A percentile compares a stretch with the other conserved stretches of the same genome.
phyloP scores from a whole-genome alignment of 768 basidiomycete genomes.

The Suillus subaureus region DNA sequence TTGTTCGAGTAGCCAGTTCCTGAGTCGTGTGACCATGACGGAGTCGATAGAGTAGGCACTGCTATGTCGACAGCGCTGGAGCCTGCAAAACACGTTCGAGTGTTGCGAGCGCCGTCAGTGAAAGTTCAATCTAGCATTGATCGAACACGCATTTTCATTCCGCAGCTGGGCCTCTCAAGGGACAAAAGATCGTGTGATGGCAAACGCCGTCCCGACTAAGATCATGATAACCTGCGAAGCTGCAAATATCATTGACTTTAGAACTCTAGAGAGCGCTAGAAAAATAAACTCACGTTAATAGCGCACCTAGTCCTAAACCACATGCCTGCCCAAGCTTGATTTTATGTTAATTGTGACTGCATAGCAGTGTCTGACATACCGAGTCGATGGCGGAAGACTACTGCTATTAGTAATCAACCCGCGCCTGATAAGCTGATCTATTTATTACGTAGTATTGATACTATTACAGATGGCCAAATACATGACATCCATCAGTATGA shows the following conservation, averaged over 20 bases:
- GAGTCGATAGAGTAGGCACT: not conserved
- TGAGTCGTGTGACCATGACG: not conserved
- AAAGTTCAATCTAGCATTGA: not conserved
- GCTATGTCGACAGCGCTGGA: not conserved
- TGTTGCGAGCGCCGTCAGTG: not conserved
- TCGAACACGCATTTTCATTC: not conserved
- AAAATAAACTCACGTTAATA: not conserved
- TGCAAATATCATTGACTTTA: not conserved
- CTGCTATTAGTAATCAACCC: not conserved
- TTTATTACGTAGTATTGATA: no score
- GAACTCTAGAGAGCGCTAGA: not conserved
- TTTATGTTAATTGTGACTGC: constrained; percentile 1
- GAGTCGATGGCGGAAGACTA: not conserved
- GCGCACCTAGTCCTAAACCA: not conserved
- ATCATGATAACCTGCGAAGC: not conserved
- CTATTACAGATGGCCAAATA: no score
- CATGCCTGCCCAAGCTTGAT: not conserved
- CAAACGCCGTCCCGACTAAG: not conserved
- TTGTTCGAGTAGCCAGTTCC: not conserved
- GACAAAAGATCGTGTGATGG: not conserved
- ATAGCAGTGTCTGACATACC: not conserved
- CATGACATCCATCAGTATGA: no score
- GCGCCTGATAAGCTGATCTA: not conserved
- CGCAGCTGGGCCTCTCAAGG: not conserved
- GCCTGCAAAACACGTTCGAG: not conserved